These are phyloP conservation scores for Yamadazyma trypodendri DNA, from an alignment of 1,139 yeast species.

Conservation along the genomic window DNA sequence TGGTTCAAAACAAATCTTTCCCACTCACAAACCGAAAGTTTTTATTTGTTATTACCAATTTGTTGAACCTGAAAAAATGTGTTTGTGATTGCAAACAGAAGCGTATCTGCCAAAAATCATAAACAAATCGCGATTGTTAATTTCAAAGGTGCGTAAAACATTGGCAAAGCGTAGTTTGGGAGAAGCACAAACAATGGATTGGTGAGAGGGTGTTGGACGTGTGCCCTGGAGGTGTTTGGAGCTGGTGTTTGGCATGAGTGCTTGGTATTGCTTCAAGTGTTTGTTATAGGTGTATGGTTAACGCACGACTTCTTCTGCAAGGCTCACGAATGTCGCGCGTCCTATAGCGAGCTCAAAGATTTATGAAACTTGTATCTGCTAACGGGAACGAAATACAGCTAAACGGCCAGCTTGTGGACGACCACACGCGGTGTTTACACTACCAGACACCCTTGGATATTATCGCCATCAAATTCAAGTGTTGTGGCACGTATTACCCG, in stretches of 20 bases:
- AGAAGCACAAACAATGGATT: not conserved
- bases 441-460: conserved; percentile 36
- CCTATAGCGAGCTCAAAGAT: not conserved
- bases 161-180: not conserved
- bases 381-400: conserved; percentile 7
- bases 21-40: not conserved
- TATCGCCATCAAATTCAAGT: conserved; percentile 43
- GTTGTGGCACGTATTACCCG: conserved; percentile 39
- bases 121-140: conserved; percentile 13
- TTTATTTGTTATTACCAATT: conserved; percentile 3
- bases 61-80: conserved; percentile 1
- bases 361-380: conserved; percentile 1
- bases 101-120: conserved; percentile 3
- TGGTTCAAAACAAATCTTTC: not conserved
- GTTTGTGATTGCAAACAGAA: conserved; percentile 5
- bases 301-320: too few relatives aligned
- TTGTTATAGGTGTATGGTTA: too few relatives aligned
- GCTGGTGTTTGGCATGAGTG: too few relatives aligned
- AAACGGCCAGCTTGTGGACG: conserved; percentile 22
- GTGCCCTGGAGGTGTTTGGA: too few relatives aligned
- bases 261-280: too few relatives aligned
- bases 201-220: too few relatives aligned
- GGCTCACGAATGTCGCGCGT: not conserved
- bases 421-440: conserved; percentile 39
- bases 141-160: conserved; percentile 1